These are phyloP conservation scores for Jimgerdemannia lactiflua DNA, from an alignment of 192 early-diverging fungal genomes.

Conservation along the genomic window DNA sequence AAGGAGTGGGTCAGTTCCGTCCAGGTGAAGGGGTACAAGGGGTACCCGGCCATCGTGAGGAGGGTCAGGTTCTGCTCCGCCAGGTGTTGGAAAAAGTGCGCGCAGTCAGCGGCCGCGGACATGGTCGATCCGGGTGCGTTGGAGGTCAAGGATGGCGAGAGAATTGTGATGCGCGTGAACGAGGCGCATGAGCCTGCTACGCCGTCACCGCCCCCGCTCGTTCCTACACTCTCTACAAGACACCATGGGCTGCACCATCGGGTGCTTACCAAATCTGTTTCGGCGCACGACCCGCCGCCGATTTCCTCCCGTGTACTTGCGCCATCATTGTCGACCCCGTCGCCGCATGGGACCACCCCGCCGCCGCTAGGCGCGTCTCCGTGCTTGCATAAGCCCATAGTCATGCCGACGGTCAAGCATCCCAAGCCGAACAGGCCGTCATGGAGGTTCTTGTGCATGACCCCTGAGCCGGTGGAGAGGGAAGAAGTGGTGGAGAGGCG, in stretches of 20 bases:
- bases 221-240: neutral
- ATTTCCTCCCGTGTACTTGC: neutral
- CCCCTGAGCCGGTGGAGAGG: too few relatives aligned
- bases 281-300: too few relatives aligned
- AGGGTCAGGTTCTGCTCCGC: slow-evolving; percentile 47
- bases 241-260: neutral
- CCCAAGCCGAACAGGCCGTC: neutral
- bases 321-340: neutral
- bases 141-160: neutral
- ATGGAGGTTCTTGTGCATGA: too few relatives aligned
- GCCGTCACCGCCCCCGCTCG: neutral
- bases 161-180: neutral
- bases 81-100: slow-evolving; percentile 26
- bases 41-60: slow-evolving; percentile 49
- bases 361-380: too few relatives aligned
- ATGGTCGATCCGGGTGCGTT: neutral
- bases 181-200: neutral
- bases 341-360: neutral
- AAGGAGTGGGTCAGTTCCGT: slow-evolving; percentile 55
- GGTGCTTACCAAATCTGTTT: neutral
- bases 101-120: neutral
- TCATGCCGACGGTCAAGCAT: neutral
- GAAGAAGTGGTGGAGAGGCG: too few relatives aligned
- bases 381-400: neutral
- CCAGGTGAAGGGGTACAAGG: slow-evolving; percentile 45